Conservation (phyloP, 139 green algal genomes). For the Chlorella ohadii region DNA sequence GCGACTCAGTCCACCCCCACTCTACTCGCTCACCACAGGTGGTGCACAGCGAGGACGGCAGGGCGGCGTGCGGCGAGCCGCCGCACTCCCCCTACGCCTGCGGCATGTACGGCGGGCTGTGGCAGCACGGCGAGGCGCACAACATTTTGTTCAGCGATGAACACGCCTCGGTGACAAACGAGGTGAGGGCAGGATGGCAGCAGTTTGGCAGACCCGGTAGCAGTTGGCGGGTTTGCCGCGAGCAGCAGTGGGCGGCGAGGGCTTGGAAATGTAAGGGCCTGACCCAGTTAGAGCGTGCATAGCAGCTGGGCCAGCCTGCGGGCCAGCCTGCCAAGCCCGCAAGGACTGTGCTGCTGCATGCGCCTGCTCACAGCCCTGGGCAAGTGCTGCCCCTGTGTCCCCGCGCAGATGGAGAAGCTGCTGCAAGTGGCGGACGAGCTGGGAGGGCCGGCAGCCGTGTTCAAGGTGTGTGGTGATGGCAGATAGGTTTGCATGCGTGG, state of each 20-base stretch:
- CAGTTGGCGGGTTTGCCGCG: too few relatives aligned
- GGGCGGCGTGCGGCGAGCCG: neutral
- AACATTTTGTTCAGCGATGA: neutral
- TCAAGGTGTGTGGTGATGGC: neutral
- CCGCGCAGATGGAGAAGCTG: slow-evolving; percentile 3
- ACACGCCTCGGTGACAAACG: neutral
- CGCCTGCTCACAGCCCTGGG: too few relatives aligned
- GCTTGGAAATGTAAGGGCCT: too few relatives aligned
- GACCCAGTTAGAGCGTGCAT: too few relatives aligned
- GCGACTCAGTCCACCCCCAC: too few relatives aligned
- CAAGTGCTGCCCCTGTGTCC: too few relatives aligned
- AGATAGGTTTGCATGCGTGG: neutral
- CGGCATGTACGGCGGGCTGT: slow-evolving; percentile 3
- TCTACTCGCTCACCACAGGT: too few relatives aligned
- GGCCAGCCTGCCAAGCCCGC: too few relatives aligned
- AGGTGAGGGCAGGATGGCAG: neutral
- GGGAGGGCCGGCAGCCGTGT: neutral
- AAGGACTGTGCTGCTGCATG: too few relatives aligned
- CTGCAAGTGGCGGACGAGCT: neutral
- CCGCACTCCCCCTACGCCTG: neutral
- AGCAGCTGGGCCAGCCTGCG: too few relatives aligned
- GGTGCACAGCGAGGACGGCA: neutral
- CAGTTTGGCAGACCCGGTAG: too few relatives aligned
- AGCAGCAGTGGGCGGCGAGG: too few relatives aligned
- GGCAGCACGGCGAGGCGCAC: slow-evolving; percentile 10